Conservation (phyloP, 768 basidiomycete species). For the Tricholoma hemisulphureum region DNA sequence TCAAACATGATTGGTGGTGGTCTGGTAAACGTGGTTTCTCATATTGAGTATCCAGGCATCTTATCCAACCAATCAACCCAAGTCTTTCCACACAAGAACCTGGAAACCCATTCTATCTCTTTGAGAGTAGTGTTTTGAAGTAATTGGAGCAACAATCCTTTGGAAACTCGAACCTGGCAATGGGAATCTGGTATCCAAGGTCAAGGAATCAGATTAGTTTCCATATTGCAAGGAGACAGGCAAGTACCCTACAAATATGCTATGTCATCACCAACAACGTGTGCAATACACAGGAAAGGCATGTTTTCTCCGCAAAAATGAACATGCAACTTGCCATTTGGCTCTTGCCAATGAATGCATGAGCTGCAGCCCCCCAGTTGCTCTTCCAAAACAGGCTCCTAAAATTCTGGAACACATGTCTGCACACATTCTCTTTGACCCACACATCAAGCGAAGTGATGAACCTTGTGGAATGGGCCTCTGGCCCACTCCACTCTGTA, state of each 20-base stretch:
- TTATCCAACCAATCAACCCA: neutral
- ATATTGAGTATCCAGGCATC: conserved; percentile 8
- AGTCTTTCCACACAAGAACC: neutral
- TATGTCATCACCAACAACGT: neutral
- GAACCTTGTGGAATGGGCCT: conserved; percentile 29
- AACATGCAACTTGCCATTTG: neutral
- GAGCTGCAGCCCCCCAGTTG: conserved; percentile 7
- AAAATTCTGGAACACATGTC: conserved; percentile 26
- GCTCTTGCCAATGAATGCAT: neutral
- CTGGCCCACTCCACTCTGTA: conserved; percentile 16
- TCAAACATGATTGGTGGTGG: too few species aligned
- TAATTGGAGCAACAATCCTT: neutral
- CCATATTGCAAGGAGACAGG: neutral
- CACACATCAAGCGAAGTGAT: conserved; percentile 2
- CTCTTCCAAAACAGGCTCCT: conserved; percentile 14
- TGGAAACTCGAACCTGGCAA: neutral
- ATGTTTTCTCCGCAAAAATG: neutral
- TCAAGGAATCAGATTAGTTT: neutral
- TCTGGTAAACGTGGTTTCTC: conserved; percentile 21
- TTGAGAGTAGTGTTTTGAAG: neutral
- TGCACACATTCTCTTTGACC: conserved; percentile 26
- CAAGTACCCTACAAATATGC: neutral
- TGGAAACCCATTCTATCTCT: neutral
- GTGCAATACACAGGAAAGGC: neutral
- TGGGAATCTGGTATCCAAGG: neutral